Evolutionary conservation across 1,139 yeast species (phyloP), one percentile per base, ranked within the genome.

Genomic region (Taiozyma sp.): DNA sequence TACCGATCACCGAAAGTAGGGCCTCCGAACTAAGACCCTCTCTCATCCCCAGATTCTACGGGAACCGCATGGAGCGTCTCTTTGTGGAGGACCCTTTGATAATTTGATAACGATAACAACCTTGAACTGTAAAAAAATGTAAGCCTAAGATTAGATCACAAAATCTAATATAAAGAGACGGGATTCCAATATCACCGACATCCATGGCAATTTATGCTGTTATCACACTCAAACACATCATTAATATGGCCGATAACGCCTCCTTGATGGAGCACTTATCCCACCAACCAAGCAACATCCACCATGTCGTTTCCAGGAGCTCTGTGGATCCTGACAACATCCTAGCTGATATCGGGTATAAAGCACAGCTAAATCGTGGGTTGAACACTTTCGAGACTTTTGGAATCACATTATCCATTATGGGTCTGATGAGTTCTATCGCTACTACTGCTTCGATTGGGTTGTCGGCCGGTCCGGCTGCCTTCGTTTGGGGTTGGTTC

Each of bases 391-490:
- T 46, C 14, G 28, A 46, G 27, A 29, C 44, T 32, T 46, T 46
- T 32, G 48, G 48, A 30, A 46, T 46, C 28, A 43, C 48, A 2
- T 19, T 41, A 14, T 46, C 48, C 10, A 46, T 46, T 19, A 46
- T 46, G 48, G 48, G 45, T 8, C 13, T 46, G 12, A 24, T 46
- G 24, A 43, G 44, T 22, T 46, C 48, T 4, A 46, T 46, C 27
- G 48, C 48, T 6, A 69, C 75, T 8, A 64, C 65, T 14, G 57
- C 65, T 50, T 59, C 58, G 5, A 61, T 60, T 45, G 68, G 74
- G 32, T 70, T 38, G 24, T 12, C 40, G 6, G 40, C 40, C 27
- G 85, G 85, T 3, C 77, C 81, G 3, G 80, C 76, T 12, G 77
- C 85, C 4, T 73, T 81, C 23, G 76, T 82, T 14, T 57, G 51